Evolutionary conservation across 768 basidiomycete species (phyloP), one percentile per base, ranked within the genome.

Genomic region (Termitomyces eurrhizus): DNA sequence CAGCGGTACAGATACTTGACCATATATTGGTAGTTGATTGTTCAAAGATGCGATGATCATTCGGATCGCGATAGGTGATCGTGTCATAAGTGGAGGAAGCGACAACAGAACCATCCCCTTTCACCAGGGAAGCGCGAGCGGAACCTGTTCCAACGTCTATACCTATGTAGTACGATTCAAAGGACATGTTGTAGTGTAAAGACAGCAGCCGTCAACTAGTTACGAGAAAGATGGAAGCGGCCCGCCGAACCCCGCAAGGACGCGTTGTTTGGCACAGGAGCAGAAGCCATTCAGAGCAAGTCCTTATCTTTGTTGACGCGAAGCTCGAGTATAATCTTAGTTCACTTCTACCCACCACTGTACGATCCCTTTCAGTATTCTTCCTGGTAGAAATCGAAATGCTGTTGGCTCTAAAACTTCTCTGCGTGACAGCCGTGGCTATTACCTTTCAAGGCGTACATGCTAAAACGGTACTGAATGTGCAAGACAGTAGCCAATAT

Each of bases 101-200:
- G 56, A 88, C 75, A 59, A 94, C 80, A 36, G 77, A 80, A 44
- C 95, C 94, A 48, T 82, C 79, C 21, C 74, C 67, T 57, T 84
- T 83, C 62, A 95, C 84, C 36, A 99, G 84, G 26, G 85, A 88
- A 0, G 94, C 94, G 57, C 97, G 85, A 7, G 88, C 94, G 24
- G 95, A 98, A 60, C 95, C 95, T 1, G 97, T 98, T 14, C 97
- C 97, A 36, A 96, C 91, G 71, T 91, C 89, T 60, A 92, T 76
- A 51, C 90, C 89, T 62, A 92, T 80, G 72, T 88, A 92, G 72
- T 84, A 84, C 59, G 66, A 72, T 57, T 76, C 69, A 44, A 64
- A 48, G 50, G 73, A 68, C 78, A 82, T 81, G 45, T 4, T 57
- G 36, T 7, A 26, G 41, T 9, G n/a, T 13, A 41, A n/a, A 53